Base-by-base conservation (phyloP, 345 rosid genomes). In the Adansonia digitata region DNA sequence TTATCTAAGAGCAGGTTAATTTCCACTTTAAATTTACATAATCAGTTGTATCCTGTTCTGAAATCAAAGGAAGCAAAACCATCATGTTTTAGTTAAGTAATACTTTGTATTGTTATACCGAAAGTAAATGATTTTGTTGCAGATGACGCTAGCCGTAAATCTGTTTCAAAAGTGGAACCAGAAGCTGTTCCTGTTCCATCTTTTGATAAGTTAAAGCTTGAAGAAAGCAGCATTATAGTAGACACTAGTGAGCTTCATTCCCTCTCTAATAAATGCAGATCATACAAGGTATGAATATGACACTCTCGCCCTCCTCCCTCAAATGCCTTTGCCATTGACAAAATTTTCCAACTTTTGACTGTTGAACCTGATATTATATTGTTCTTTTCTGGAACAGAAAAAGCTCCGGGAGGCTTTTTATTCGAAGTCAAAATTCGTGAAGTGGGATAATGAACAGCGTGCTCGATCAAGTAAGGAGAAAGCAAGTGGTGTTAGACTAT, bases 171-270 rank as follows among this genome's bases (percentile, higher is more conserved):
- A 46, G 7, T 17, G 49, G 75, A 63, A 22, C 24, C 20, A 3
- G 63, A 68, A 37, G 27, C n/a, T n/a, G n/a, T n/a, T n/a, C n/a
- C 70, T 22, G 12, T 45, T 46, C 66, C 37, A 31, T 71, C 77
- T 40, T 39, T 73, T 35, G 56, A 29, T 39, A 5, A 45, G 37
- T 40, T 2, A 39, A 77, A 78, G 42, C 79, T 76, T 27, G 82
- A 78, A 57, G 84, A 63, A 40, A 78, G 84, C 65, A 81, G 82
- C 79, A 45, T 81, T 40, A 3, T 81, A 10, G 73, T 74, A 62
- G 46, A 76, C 22, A 5, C 51, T 20, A 61, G 26, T 27, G 78
- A 76, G 43, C 75, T 64, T 20, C 55, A 22, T 42, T 79, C 67
- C 22, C 15, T 71, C 40, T 46, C 72, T 46, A 15, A 34, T 37